Conservation (phyloP, 768 basidiomycete species). For the Naganishia vaughanmartiniae region DNA sequence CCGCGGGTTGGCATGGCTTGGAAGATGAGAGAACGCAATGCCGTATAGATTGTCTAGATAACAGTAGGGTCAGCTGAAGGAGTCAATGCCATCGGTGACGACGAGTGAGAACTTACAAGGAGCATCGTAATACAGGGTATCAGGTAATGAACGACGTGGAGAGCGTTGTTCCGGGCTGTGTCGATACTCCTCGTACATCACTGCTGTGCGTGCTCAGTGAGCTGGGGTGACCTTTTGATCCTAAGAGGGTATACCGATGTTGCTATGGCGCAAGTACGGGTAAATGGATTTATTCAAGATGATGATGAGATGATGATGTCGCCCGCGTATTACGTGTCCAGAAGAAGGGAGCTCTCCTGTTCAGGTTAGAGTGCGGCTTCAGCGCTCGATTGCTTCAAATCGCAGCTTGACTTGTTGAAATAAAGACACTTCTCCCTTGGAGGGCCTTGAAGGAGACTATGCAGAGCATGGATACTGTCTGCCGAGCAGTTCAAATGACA, state of each 20-base stretch:
- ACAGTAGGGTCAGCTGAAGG: neutral
- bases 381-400: too few species aligned
- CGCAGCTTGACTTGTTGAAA: too few species aligned
- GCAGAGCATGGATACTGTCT: too few species aligned
- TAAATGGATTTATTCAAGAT: neutral
- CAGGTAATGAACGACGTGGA: conserved; percentile 9
- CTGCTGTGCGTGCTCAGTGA: neutral
- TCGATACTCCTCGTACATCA: conserved; percentile 18
- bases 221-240: too few species aligned
- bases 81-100: neutral
- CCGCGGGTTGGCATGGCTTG: conserved; percentile 69
- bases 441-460: too few species aligned
- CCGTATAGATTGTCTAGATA: conserved; percentile 48
- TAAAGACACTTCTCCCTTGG: too few species aligned
- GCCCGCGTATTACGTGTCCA: too few species aligned
- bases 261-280: neutral
- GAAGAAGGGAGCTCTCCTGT: too few species aligned
- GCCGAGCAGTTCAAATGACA: too few species aligned
- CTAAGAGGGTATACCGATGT: neutral
- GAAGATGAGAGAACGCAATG: conserved; percentile 55
- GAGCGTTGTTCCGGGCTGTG: conserved; percentile 19
- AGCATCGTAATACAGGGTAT: conserved; percentile 70
- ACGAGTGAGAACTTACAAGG: conserved; percentile 64
- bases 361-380: too few species aligned
- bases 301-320: too few species aligned